phyloP scores from a whole-genome alignment of 768 basidiomycete species.

The Saitozyma podzolica region DNA sequence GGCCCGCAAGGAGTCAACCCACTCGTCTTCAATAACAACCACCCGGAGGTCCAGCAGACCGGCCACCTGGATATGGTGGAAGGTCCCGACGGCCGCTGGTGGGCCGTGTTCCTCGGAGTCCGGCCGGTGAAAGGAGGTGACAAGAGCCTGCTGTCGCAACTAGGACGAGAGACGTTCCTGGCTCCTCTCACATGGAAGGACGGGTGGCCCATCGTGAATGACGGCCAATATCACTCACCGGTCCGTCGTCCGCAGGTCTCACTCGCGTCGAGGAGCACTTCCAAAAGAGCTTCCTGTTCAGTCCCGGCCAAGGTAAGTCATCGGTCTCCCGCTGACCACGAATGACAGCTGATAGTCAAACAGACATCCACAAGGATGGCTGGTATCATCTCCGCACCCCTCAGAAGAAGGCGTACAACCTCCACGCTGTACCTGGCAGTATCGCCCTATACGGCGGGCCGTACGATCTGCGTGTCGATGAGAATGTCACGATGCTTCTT shows the following conservation, averaged over 20 bases:
- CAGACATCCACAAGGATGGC: background rate
- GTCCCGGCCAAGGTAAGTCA: too few species aligned
- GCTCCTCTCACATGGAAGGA: slow-evolving; percentile 50
- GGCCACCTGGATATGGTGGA: slow-evolving; percentile 55
- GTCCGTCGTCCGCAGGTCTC: background rate
- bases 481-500: slow-evolving; percentile 18
- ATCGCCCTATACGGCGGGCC: slow-evolving; percentile 21
- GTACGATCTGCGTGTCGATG: slow-evolving; percentile 16
- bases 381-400: slow-evolving; percentile 34
- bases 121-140: slow-evolving; percentile 7
- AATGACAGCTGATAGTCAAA: background rate
- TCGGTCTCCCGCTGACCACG: too few species aligned
- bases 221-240: slow-evolving; percentile 3
- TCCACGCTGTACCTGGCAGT: slow-evolving; percentile 11
- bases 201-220: slow-evolving; percentile 33
- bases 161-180: slow-evolving; percentile 55
- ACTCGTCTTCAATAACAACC: slow-evolving; percentile 23
- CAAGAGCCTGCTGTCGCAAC: slow-evolving; percentile 22
- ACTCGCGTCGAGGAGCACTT: too few species aligned
- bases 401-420: slow-evolving; percentile 8
- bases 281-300: too few species aligned
- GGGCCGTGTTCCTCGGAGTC: slow-evolving; percentile 40
- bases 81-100: slow-evolving; percentile 51
- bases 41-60: slow-evolving; percentile 54
- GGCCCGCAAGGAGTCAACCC: slow-evolving; percentile 25